phyloP scores from a whole-genome alignment of 2,329 filamentous ascomycete genomes.

The Verticillium nubilum region DNA sequence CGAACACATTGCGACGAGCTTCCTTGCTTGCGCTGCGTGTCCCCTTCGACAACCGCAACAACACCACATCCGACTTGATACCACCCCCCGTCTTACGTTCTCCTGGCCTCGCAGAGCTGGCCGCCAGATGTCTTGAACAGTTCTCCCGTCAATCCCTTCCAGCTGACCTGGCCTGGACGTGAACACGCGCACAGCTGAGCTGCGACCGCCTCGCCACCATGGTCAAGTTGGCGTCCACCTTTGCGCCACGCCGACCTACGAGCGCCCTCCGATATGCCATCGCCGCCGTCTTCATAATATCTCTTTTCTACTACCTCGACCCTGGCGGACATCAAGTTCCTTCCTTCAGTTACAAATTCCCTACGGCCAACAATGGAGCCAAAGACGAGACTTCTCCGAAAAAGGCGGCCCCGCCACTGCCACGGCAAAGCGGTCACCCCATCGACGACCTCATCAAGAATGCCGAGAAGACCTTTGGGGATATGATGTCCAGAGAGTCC shows the following conservation, averaged over 20 bases:
- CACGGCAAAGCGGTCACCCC: slow-evolving; percentile 24
- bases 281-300: slow-evolving; percentile 49
- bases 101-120: background rate
- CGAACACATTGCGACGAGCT: background rate
- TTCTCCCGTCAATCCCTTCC: background rate
- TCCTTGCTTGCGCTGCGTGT: background rate
- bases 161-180: background rate
- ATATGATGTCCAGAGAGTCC: slow-evolving; percentile 32
- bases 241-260: slow-evolving; percentile 36
- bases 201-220: slow-evolving; percentile 1
- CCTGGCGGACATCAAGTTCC: slow-evolving; percentile 8
- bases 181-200: background rate
- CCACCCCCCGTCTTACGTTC: background rate
- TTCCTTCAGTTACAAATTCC: background rate
- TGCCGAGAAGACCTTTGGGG: slow-evolving; percentile 31
- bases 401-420: background rate
- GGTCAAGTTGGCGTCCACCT: slow-evolving; percentile 28
- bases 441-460: slow-evolving; percentile 38
- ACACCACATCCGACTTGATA: background rate
- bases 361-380: slow-evolving; percentile 1
- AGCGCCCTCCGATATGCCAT: slow-evolving; percentile 58
- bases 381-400: background rate
- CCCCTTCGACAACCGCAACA: background rate
- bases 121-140: background rate
- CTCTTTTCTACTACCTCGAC: slow-evolving; percentile 24